Evolutionary conservation across 257 asterid genomes (phyloP).

Genomic region (Solanum chiquidenum): DNA sequence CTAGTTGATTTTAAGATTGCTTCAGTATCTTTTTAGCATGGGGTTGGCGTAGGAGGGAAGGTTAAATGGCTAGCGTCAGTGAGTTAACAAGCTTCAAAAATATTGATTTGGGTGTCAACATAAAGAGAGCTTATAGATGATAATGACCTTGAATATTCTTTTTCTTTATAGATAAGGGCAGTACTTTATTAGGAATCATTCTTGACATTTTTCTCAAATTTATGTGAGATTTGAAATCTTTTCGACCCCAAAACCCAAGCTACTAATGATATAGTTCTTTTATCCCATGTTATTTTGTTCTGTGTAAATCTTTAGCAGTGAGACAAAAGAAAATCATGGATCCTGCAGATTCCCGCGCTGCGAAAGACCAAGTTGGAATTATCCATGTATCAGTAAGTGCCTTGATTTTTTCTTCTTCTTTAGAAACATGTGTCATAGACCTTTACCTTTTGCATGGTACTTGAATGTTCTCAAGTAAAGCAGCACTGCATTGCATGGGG

Average conservation of each 20-base stretch:
- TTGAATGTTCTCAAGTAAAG: slow-evolving; percentile 25
- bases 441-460: slow-evolving; percentile 16
- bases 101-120: neutral
- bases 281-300: neutral
- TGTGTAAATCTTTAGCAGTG: neutral
- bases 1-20: neutral
- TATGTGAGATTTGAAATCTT: neutral
- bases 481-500: slow-evolving; percentile 38
- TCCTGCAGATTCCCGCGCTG: neutral
- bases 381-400: neutral
- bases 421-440: neutral
- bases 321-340: neutral
- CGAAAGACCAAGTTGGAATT: neutral
- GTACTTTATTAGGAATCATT: neutral
- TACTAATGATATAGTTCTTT: neutral
- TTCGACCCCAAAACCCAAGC: no score
- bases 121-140: neutral
- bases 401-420: neutral
- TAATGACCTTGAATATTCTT: neutral
- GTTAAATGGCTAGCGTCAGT: neutral
- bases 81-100: neutral
- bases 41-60: neutral
- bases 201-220: neutral
- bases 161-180: neutral
- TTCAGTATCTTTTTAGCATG: neutral